Evolutionary conservation across 441 rosid genomes (phyloP), one percentile per base, ranked within the genome.

Genomic region (Kokia cookei): DNA sequence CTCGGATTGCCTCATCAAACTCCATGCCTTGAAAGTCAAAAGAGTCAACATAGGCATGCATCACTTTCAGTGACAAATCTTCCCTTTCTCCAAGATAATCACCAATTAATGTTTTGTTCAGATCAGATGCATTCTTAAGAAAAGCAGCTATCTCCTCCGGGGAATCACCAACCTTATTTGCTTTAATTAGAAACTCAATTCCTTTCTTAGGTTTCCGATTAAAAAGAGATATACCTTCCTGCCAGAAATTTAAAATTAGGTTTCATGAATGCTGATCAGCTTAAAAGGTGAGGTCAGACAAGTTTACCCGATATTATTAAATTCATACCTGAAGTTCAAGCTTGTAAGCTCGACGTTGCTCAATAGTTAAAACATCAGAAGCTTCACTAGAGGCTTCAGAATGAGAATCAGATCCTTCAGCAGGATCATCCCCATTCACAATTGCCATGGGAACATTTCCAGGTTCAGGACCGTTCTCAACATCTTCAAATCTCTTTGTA

Each of bases 181-280:
- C 97, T 69, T 96, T 94, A 81, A 96, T 87, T 65, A 94, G 97
- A 87, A 96, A 96, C 75, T 89, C 97, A 83, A 96, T 93, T 68
- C 99, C 99, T 83, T 88, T 94, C 71, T 86, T 90, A 75, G 98
- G 98, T 82, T 94, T 96, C 83, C 91, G 84, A 81, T 96, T 96
- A 84, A 96, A 96, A 83, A 94, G 96, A 79, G 99, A 93, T 76
- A 96, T 90, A 88, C 98, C 99, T 91, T 94, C 99, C 99, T 93
- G 98, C 88, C 93, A 91, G 47, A 86, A 84, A 85, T 75, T 80
- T 79, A 61, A 79, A 77, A 80, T 84, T 76, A 78, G 83, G 82
- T 54, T 84, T 78, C 75, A 72, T 64, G 59, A 73, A 61, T 73
- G 61, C 74, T 32, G 61, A 45, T 35, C 74, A 71, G 48, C 55